These are phyloP conservation scores for Salix viminalis DNA, from an alignment of 345 rosid genomes.

Conservation along the genomic window DNA sequence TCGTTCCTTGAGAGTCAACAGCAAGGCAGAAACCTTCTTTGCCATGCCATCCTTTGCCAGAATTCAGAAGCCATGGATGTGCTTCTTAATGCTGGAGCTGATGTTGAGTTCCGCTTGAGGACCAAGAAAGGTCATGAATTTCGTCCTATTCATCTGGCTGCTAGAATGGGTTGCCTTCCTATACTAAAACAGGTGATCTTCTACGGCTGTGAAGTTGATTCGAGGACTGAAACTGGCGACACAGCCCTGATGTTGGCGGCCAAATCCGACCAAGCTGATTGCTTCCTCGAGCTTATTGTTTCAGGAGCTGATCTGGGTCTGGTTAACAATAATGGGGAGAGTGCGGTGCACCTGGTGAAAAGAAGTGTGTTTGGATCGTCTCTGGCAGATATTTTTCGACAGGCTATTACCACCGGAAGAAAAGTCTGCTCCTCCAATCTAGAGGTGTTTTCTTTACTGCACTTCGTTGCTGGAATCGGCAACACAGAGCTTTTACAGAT, in stretches of 20 bases:
- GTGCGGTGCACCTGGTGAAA: constrained; percentile 24
- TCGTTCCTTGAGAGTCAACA: constrained; percentile 20
- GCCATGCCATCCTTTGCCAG: constrained; percentile 39
- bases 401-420: constrained; percentile 15
- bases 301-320: constrained; percentile 35
- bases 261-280: constrained; percentile 28
- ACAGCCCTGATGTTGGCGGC: constrained; percentile 33
- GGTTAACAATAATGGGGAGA: constrained; percentile 24
- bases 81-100: constrained; percentile 28
- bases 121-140: constrained; percentile 31
- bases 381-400: constrained; percentile 15
- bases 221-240: constrained; percentile 31
- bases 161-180: constrained; percentile 23
- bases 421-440: constrained; percentile 20
- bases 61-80: constrained; percentile 27
- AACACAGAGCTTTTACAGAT: constrained; percentile 23
- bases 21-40: constrained; percentile 35
- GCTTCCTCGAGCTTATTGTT: constrained; percentile 28
- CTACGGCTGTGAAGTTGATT: constrained; percentile 21
- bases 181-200: constrained; percentile 24
- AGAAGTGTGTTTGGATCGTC: constrained; percentile 26
- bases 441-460: constrained; percentile 33
- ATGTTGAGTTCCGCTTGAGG: constrained; percentile 22
- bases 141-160: constrained; percentile 32
- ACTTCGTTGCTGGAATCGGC: constrained; percentile 27